Evolutionary conservation across 495 filamentous ascomycete genomes (phyloP), one percentile per base, ranked within the genome.

Genomic region (Pyronema domesticum): DNA sequence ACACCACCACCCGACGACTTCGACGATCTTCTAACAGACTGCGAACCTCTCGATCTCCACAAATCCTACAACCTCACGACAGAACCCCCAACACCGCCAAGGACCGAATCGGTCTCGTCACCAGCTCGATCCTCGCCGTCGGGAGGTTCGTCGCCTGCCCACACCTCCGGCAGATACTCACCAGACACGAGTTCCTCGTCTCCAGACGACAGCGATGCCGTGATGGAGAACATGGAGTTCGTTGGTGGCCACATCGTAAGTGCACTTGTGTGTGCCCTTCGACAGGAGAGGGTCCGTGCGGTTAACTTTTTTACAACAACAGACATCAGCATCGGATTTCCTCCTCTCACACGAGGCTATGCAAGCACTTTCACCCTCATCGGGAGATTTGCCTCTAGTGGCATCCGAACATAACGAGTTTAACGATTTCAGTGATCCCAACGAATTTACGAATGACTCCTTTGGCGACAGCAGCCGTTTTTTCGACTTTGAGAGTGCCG

Each of bases 1-100:
- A 54, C 52, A 46, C 52, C 52, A 9, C 52, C 52, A 14, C 52
- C 52, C 18, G 42, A 46, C 9, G 52, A 54, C 8, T 54, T 54
- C 52, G 52, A 40, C 39, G 8, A 19, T 18, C 7, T 40, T 34
- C 42, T 54, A 10, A 54, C 19, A 33, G 43, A 54, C 39, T 46
- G 40, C 10, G 15, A 19, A 7, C 37, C 13, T 36, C 36, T 14
- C 15, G 11, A 15, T 35, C 35, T 11, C 11, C 35, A 18, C 37
- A 18, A 40, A 18, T 13, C 50, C 6, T 53, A 15, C 17, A 43
- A 42, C 52, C 15, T 40, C 35, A 14, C 15, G 6, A n/a, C 40
- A 9, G 52, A 35, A 46, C 52, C 52, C 43, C 52, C 52, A 19
- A 54, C 52, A 1, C 52, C 52, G 23, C 52, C 52, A 33, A 37